Evolutionary conservation across 139 green algal species (phyloP).

Genomic region (Diplosphaera chodatii): DNA sequence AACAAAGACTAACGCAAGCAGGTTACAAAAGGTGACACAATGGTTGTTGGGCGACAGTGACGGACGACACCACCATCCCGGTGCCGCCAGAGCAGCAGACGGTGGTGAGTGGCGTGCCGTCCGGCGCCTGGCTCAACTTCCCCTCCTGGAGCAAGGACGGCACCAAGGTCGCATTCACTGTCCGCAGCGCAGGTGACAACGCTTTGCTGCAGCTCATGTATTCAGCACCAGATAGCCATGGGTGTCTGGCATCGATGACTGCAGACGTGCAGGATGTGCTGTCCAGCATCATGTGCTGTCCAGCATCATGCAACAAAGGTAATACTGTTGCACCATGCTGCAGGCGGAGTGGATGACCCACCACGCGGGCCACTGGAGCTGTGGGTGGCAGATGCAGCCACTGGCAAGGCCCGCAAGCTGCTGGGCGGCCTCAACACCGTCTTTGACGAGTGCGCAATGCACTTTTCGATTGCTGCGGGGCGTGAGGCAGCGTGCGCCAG

Average conservation of each 20-base stretch:
- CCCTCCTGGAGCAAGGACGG: conserved; percentile 73
- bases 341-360: conserved; percentile 40
- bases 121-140: conserved; percentile 61
- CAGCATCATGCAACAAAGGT: too few species aligned
- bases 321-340: conserved; percentile 1
- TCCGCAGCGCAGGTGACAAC: conserved; percentile 46
- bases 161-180: conserved; percentile 77
- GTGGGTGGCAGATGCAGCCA: conserved; percentile 79
- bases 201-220: too few species aligned
- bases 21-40: too few species aligned
- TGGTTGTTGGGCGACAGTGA: not conserved
- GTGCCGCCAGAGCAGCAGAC: not conserved
- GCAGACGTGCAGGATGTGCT: too few species aligned
- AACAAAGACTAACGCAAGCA: too few species aligned
- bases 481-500: too few species aligned
- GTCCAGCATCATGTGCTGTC: too few species aligned
- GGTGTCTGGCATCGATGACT: too few species aligned
- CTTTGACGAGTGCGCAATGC: conserved; percentile 53
- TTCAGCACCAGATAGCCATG: too few species aligned
- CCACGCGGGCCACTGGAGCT: conserved; percentile 69
- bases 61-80: not conserved
- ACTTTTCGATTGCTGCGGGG: too few species aligned
- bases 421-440: conserved; percentile 49
- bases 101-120: conserved; percentile 50
- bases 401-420: conserved; percentile 46